These are phyloP conservation scores for Peronospora belbahrii DNA, from an alignment of 352 stramenopile species.

Conservation along the genomic window DNA sequence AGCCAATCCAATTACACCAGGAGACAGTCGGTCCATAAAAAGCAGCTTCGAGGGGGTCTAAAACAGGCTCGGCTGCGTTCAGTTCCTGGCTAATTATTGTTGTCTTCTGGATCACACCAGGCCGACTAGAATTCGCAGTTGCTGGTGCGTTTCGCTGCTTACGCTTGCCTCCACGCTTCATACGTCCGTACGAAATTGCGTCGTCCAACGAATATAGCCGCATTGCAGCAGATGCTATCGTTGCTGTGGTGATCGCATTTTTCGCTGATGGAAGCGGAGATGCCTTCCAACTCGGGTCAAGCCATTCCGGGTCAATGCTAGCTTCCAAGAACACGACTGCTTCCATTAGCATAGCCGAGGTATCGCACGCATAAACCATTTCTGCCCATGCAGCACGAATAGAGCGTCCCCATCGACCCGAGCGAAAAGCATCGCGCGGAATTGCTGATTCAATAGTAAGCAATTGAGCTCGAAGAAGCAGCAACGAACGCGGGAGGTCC, in stretches of 20 bases:
- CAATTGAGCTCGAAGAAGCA: conserved; percentile 57
- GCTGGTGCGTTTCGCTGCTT: conserved; percentile 28
- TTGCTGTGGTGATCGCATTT: conserved; percentile 46
- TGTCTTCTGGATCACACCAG: conserved; percentile 25
- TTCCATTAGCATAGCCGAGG: conserved; percentile 41
- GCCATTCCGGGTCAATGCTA: conserved; percentile 65
- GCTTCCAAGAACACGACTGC: conserved; percentile 68
- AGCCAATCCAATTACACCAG: conserved; percentile 32
- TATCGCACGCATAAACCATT: conserved; percentile 55
- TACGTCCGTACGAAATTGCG: conserved; percentile 58
- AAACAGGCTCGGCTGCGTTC: conserved; percentile 12
- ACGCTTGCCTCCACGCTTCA: conserved; percentile 50
- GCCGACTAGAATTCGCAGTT: conserved; percentile 22
- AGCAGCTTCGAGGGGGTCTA: conserved; percentile 37
- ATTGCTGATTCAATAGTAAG: conserved; percentile 67
- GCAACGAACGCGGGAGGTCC: conserved; percentile 30
- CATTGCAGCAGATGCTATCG: conserved; percentile 67
- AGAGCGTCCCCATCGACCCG: conserved; percentile 50
- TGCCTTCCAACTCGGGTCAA: conserved; percentile 70
- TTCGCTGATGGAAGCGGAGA: conserved; percentile 55
- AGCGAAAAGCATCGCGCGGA: conserved; percentile 71
- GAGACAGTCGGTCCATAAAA: conserved; percentile 38
- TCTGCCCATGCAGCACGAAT: conserved; percentile 74
- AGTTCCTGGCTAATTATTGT: conserved; percentile 26
- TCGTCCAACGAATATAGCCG: conserved; percentile 73